Conservation (phyloP, 148 eudicot genomes). For the Tetragonia tetragonoides region DNA sequence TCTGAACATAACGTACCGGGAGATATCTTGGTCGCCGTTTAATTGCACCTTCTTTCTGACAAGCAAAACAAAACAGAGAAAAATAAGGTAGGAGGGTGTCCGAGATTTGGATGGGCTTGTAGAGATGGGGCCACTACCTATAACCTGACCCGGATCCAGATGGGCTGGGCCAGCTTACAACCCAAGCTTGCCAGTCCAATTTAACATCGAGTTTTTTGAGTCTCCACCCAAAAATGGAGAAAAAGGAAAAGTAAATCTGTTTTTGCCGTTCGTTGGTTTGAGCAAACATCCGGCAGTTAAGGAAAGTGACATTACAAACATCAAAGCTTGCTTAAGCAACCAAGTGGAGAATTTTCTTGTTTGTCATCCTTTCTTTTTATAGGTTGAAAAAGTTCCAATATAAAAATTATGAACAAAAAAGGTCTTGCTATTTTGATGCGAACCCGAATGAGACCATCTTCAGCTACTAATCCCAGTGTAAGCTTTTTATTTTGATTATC, state of each 20-base stretch:
- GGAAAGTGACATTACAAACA: constrained; percentile 21
- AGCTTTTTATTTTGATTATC: background rate
- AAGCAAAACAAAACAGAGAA: too few relatives aligned
- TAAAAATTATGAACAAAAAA: constrained; percentile 62
- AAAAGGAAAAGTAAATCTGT: background rate
- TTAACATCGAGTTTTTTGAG: too few relatives aligned
- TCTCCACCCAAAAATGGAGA: background rate
- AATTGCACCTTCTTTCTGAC: too few relatives aligned
- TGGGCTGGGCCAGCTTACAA: too few relatives aligned
- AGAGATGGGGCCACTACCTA: too few relatives aligned
- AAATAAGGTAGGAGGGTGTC: too few relatives aligned
- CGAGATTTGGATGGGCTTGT: too few relatives aligned
- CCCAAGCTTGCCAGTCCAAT: too few relatives aligned
- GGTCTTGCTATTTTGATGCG: constrained; percentile 81
- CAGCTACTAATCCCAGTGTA: constrained; percentile 22
- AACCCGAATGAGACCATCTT: constrained; percentile 64
- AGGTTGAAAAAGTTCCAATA: background rate
- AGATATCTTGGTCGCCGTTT: too few relatives aligned
- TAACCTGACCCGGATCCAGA: too few relatives aligned
- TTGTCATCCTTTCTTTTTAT: background rate
- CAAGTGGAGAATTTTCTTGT: background rate
- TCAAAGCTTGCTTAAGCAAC: background rate
- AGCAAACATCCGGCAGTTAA: constrained; percentile 6
- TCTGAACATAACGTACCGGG: too few relatives aligned
- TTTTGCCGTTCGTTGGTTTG: background rate